Evolutionary conservation across 768 basidiomycete species (phyloP).

Genomic region (Termitomyces sp.): DNA sequence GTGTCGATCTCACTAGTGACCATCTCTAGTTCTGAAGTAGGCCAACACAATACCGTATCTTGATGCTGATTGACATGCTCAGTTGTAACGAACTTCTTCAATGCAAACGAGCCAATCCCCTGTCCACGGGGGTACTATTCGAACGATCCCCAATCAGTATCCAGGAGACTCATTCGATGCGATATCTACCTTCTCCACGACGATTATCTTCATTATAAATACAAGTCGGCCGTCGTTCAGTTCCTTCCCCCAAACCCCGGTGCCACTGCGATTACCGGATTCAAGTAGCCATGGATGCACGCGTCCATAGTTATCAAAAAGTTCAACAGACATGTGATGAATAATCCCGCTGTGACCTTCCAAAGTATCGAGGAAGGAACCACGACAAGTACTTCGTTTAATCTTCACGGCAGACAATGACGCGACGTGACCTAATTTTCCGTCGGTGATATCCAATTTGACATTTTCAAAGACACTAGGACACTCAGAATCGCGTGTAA

Average conservation of each 20-base stretch:
- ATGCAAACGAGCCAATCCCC: slow-evolving; percentile 9
- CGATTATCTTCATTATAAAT: slow-evolving; percentile 19
- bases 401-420: slow-evolving; percentile 7
- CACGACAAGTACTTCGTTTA: not conserved
- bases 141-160: not conserved
- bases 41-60: slow-evolving; percentile 18
- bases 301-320: slow-evolving; percentile 24
- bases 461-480: not conserved
- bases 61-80: slow-evolving; percentile 3
- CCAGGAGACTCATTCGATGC: not conserved
- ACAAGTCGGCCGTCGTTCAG: slow-evolving; percentile 21
- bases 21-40: slow-evolving; percentile 9
- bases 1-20: not conserved
- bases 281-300: slow-evolving; percentile 18
- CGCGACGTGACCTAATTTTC: not conserved
- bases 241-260: slow-evolving; percentile 24
- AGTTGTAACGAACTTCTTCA: slow-evolving; percentile 13
- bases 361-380: slow-evolving; percentile 17
- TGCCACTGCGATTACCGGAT: slow-evolving; percentile 20
- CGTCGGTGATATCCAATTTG: not conserved
- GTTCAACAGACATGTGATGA: slow-evolving; percentile 17
- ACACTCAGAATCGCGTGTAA: not conserved
- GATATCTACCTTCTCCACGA: slow-evolving; percentile 15
- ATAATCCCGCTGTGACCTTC: slow-evolving; percentile 26
- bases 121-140: slow-evolving; percentile 8